A percentile compares a stretch with the other conserved stretches of the same genome.
These are phyloP conservation scores for Hypholoma fasciculare DNA, from an alignment of 768 basidiomycete genomes.

Conservation along the genomic window DNA sequence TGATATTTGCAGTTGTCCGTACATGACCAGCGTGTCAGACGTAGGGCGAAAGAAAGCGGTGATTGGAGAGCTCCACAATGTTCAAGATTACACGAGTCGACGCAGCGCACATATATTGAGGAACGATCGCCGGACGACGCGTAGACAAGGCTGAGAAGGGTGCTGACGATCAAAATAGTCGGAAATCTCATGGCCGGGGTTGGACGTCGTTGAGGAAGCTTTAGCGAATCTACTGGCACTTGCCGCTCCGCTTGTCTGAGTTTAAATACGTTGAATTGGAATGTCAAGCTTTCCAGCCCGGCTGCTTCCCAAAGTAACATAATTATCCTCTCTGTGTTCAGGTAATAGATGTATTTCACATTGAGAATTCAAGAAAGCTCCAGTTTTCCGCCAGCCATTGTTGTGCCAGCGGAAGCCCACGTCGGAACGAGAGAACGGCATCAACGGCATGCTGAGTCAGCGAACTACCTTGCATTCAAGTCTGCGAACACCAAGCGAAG, in stretches of 20 bases:
- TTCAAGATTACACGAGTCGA: conserved; percentile 39
- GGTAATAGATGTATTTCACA: too few relatives aligned
- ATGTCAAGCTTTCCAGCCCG: too few relatives aligned
- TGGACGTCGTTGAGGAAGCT: neutral
- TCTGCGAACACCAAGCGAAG: too few relatives aligned
- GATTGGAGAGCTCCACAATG: conserved; percentile 35
- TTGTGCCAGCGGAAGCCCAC: too few relatives aligned
- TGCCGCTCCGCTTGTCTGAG: neutral
- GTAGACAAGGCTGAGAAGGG: neutral
- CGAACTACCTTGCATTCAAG: too few relatives aligned
- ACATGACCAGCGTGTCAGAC: conserved; percentile 85
- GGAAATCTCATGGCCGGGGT: neutral
- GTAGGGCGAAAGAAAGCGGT: conserved; percentile 51
- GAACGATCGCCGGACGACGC: conserved; percentile 69
- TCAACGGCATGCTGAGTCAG: too few relatives aligned
- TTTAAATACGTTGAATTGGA: neutral
- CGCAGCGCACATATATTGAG: conserved; percentile 53
- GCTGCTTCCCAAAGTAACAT: too few relatives aligned
- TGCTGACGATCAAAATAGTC: neutral
- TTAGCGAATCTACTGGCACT: neutral
- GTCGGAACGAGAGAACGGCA: too few relatives aligned
- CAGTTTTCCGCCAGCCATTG: too few relatives aligned
- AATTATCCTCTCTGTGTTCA: too few relatives aligned
- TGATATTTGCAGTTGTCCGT: conserved; percentile 83
- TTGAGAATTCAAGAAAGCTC: too few relatives aligned